Evolutionary conservation across 176 grass and related monocot species (phyloP), one percentile per base, ranked within the genome.

Genomic region (Phragmites australis): DNA sequence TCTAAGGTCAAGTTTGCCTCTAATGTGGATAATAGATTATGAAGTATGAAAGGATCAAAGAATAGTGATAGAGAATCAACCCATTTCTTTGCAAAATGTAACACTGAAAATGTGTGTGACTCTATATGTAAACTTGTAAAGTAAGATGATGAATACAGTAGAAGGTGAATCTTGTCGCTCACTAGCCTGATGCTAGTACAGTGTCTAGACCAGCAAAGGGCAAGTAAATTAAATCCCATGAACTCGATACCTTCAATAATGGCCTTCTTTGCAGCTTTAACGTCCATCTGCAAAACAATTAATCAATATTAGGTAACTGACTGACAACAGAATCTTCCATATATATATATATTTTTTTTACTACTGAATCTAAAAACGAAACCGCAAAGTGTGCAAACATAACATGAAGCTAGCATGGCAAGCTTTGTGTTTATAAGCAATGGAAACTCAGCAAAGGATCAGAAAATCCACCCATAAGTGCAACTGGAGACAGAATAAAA

Each of bases 251-350:
- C 94, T 94, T 97, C 91, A 72, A 94, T 72, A 54, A 97, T 92
- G 25, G 92, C 89, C 68, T 89, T 97, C 86, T 92, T 97, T 63
- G 92, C 83, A 27, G 74, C 80, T 90, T 97, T 97, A 81, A 94
- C 54, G 88, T 94, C 88, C 92, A 97, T 92, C 92, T 97, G 88
- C 42, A 69, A 87, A 51, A 39, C 6, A 65, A 87, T 71, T 68
- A 34, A 21, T n/a, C 4, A 55, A 80, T 49, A 63, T 81, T 65
- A 79, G 70, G 19, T 48, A 62, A 74, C n/a, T 21, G 22, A 59
- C 54, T 62, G 50, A 27, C 17, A 85, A 30, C 8, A 82, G 16
- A 31, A 72, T 1, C 31, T 17, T 67, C 31, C 21, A 68, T 57
- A 14, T 31, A 14, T n/a, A n/a, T n/a, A n/a, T n/a, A n/a, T n/a